Evolutionary conservation across 148 eudicot genomes (phyloP).

Genomic region (Simmondsia chinensis): DNA sequence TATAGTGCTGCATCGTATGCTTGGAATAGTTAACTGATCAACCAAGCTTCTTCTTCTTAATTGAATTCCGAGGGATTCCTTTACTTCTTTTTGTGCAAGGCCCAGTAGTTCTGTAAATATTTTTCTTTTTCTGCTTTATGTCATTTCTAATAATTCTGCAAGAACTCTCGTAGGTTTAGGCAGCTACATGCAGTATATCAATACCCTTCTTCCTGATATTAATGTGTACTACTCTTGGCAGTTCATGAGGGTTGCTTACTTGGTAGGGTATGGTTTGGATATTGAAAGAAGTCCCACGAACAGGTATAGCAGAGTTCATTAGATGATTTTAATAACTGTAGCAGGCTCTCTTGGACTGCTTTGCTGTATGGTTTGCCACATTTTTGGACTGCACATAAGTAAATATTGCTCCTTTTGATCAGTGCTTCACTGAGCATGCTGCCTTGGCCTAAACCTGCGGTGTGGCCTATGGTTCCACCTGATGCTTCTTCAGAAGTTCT

Average conservation of each 20-base stretch:
- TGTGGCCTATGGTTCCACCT: slow-evolving; percentile 88
- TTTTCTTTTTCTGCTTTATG: no score
- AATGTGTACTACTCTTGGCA: slow-evolving; percentile 30
- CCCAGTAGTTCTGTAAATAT: no score
- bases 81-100: no score
- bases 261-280: slow-evolving; percentile 79
- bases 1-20: no score
- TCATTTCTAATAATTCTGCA: no score
- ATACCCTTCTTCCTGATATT: slow-evolving; percentile 11
- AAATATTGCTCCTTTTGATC: slow-evolving; percentile 12
- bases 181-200: no score
- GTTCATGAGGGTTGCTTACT: slow-evolving; percentile 96
- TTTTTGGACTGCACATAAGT: neutral
- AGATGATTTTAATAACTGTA: no score
- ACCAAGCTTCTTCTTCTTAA: no score
- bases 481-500: slow-evolving; percentile 81
- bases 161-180: no score
- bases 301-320: slow-evolving; percentile 37
- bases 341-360: neutral
- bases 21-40: no score
- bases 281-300: slow-evolving; percentile 92
- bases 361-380: slow-evolving; percentile 1
- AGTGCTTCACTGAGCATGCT: slow-evolving; percentile 93
- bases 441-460: slow-evolving; percentile 95
- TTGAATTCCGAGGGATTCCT: no score